Base-by-base conservation (phyloP, 257 asterid genomes). In the Misopates orontium region DNA sequence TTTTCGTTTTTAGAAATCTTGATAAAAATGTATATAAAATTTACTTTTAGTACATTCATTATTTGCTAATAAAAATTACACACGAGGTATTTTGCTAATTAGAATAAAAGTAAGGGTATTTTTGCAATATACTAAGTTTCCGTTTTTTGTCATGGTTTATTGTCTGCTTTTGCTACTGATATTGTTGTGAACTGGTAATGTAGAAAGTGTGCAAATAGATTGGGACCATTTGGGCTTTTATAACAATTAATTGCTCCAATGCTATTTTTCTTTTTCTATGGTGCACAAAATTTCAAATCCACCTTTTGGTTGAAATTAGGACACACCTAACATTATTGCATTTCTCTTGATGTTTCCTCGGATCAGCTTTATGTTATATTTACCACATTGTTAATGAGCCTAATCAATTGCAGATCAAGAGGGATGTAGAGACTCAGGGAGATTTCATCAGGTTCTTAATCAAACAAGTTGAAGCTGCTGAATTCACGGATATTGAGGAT, bases 381-480 rank as follows among this genome's bases (percentile, higher is more conserved):
- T 3, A 28, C 36, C 4, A 28, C 10, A 5, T 19, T 67, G 4
- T 55, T 18, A 20, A 58, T 47, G 62, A 45, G 69, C 15, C 52
- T 56, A 50, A 39, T 55, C 47, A 68, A 71, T 61, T 80, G 62
- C 93, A 94, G 99, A 88, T 94, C 50, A 94, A 90, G 83, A 90
- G 91, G 42, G 99, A 94, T 53, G 95, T 94, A 16, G 98, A 94
- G 74, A 88, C 88, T 5, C 99, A 90, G 73, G 97, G 98, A 40
- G 99, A 90, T 76, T 94, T 94, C 77, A 86, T 94, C 65, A 85
- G 86, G 73, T 94, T 77, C 73, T 81, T 94, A 78, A 90, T 90
- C 79, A 90, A 85, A 75, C 98, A 94, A 80, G 96, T 94, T 47
- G 96, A 82, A 73, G 83, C 71, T 41, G 96, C 99, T 71, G 89